phyloP scores from a whole-genome alignment of 192 early-diverging fungal genomes.

The Dimargaris xerosporica region DNA sequence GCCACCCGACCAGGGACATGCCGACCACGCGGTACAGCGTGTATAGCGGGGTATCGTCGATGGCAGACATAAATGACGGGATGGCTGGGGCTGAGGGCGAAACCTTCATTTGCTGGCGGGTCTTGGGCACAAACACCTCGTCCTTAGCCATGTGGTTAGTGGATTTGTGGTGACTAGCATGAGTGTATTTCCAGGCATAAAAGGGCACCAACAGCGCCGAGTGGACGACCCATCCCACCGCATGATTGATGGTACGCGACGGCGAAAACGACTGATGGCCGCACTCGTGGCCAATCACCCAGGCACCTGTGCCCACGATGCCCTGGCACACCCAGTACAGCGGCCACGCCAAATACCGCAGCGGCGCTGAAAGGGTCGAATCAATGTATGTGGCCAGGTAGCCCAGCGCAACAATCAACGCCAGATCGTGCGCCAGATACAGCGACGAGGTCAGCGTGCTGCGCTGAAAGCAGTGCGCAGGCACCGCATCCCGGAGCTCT shows the following conservation, averaged over 20 bases:
- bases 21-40: constrained; percentile 42
- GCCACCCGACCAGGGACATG: constrained; percentile 80
- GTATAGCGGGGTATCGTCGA: constrained; percentile 56
- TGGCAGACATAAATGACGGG: constrained; percentile 28
- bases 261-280: constrained; percentile 87
- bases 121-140: constrained; percentile 86
- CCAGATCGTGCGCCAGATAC: constrained; percentile 67
- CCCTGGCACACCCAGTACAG: constrained; percentile 75
- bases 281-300: constrained; percentile 86
- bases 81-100: constrained; percentile 22
- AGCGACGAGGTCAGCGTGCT: constrained; percentile 59
- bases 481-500: constrained; percentile 77
- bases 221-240: constrained; percentile 82
- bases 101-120: constrained; percentile 40
- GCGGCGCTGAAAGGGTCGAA: constrained; percentile 22
- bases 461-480: constrained; percentile 86
- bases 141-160: constrained; percentile 82
- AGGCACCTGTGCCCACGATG: constrained; percentile 71
- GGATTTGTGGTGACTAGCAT: constrained; percentile 86
- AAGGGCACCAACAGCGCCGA: constrained; percentile 80
- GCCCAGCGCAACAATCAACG: constrained; percentile 41
- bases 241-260: constrained; percentile 69
- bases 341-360: constrained; percentile 51
- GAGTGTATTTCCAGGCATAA: constrained; percentile 84
- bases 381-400: constrained; percentile 58